Base-by-base conservation (phyloP, 78 protist genomes). In the Dictyostelium citrinum region DNA sequence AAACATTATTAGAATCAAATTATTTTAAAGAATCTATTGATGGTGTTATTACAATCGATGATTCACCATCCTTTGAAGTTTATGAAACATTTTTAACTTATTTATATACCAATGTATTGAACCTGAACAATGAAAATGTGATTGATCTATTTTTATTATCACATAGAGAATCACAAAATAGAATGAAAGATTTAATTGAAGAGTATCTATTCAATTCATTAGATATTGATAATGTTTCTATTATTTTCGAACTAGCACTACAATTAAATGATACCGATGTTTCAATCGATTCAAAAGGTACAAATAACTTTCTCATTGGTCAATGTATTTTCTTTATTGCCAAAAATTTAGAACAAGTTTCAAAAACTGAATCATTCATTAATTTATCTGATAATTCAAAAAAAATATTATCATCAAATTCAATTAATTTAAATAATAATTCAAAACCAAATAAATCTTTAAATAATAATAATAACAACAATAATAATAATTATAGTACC, bases 171-270 rank as follows among this genome's bases (percentile, higher is more conserved):
- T 27, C 61, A 11, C 60, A 75, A 17, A 20, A 76, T 9, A 55
- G 92, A 61, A 76, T 86, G 83, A 68, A 75, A 45, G 92, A 86
- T 16, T 77, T 86, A 70, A 46, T 74, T 45, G 81, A 76, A 86
- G 83, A 75, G 1, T 86, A 86, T 77, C 10, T 86, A 16, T 55
- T 35, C 24, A n/a, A 49, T 61, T 79, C 74, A 24, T 39, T 86
- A 5, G 92, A 86, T 41, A 67, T 49, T 39, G 92, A 86, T 12
- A 83, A 83, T 83, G 90, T 83, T 51, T 83, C 70, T 1, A 12
- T 16, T 10, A 80, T 80, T 27, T 58, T 39, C 61, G 64, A 80
- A 27, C 20, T 76, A 22, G 39, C 51, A 16, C 39, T 14, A 27
- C 29, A 24, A 11, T 74, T 49, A 74, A 77, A 84, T 58, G 77